Base-by-base conservation (phyloP, 129 eudicot genomes). In the Flaveria linearis region DNA sequence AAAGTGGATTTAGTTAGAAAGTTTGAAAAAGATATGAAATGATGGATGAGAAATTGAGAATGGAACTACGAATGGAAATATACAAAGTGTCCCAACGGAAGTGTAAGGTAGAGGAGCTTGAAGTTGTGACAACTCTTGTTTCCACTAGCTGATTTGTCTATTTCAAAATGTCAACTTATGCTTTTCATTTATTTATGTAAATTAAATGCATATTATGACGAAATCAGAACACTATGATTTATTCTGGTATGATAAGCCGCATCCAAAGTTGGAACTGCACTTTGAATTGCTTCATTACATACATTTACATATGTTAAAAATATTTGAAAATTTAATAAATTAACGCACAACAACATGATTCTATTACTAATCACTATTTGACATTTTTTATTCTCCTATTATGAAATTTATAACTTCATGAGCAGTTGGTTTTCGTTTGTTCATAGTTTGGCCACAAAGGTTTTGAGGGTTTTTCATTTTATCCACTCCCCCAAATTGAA, bases 71-170 rank as follows among this genome's bases (percentile, higher is more conserved):
- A 55, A 72, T 53, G 66, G 51, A 62, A 17, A 68, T 10, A 46
- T 15, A 28, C 36, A 17, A 75, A 67, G 62, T 45, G 82, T 69
- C 76, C 76, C 62, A 57, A 30, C 28, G 26, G 58, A 58, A 51
- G 74, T 41, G 51, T 23, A 33, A 67, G 43, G 47, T 68, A 43
- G 76, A 68, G 60, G 63, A n/a, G 75, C 36, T 57, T 69, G 26
- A 36, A 57, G 82, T 69, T 76, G 52, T 78, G 76, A 78, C 76
- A 58, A 62, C 70, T 25, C 26, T 57, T 69, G 52, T 47, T 68
- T 78, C 82, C 82, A 78, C 82, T 69, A 15, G 39, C 9, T 78
- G 82, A 69, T 57, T 77, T 69, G 76, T 69, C 82, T 43, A 42
- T 57, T 69, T 58, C 76, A 13, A 26, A 78, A 69, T 58, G 82